These are phyloP conservation scores for Nicotiana undulata DNA, from an alignment of 257 asterid species.

Conservation along the genomic window DNA sequence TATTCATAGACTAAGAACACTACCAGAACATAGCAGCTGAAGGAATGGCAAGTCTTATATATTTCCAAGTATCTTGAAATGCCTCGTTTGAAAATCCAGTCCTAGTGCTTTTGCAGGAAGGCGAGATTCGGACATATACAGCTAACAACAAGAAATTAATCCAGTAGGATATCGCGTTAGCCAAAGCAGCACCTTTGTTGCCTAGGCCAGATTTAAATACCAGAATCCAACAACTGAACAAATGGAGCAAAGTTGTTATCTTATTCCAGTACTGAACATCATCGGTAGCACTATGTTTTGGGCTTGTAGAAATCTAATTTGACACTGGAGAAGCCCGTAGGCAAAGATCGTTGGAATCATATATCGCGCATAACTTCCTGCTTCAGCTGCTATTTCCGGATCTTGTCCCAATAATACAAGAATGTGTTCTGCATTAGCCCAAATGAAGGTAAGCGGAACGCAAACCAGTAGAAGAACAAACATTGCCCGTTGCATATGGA, in stretches of 20 bases:
- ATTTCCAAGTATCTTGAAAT: conserved; percentile 36
- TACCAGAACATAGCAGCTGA: conserved; percentile 65
- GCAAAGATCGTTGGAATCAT: conserved; percentile 61
- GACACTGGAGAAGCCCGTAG: conserved; percentile 53
- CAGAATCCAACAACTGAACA: conserved; percentile 47
- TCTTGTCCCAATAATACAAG: conserved; percentile 48
- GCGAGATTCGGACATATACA: conserved; percentile 35
- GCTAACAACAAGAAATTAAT: conserved; percentile 42
- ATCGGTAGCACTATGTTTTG: conserved; percentile 62
- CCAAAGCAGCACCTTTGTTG: conserved; percentile 60
- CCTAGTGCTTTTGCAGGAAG: conserved; percentile 50
- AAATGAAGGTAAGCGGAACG: conserved; percentile 43
- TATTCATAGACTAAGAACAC: not conserved
- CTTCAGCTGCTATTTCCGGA: conserved; percentile 48
- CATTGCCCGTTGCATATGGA: conserved; percentile 70
- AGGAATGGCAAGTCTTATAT: conserved; percentile 51
- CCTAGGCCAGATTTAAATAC: conserved; percentile 49
- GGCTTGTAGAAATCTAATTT: conserved; percentile 48
- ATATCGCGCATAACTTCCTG: conserved; percentile 50
- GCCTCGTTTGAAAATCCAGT: conserved; percentile 52
- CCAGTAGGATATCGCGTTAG: conserved; percentile 59
- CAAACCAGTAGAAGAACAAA: conserved; percentile 39
- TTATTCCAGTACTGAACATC: conserved; percentile 51
- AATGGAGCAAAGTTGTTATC: conserved; percentile 42
- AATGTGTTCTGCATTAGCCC: conserved; percentile 58